Conservation (phyloP, 179 eudicot species). For the Nepenthes alata region DNA sequence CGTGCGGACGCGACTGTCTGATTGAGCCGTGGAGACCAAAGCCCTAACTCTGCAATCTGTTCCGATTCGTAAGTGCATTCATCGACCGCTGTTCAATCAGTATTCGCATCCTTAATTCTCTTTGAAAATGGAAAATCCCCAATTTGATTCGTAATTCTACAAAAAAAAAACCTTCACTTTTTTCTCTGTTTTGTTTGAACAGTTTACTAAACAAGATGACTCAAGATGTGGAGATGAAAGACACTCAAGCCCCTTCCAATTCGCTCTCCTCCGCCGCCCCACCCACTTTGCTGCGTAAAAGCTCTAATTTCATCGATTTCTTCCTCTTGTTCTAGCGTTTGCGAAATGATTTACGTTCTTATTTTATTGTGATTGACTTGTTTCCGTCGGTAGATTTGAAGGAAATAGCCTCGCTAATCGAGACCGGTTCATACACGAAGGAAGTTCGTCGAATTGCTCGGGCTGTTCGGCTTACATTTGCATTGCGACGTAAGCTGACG, state of each 20-base stretch:
- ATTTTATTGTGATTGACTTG: not conserved
- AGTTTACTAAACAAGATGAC: conserved; percentile 24
- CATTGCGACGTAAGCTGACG: conserved; percentile 56
- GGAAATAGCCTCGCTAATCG: conserved; percentile 66
- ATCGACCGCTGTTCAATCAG: too few relatives aligned
- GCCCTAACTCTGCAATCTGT: too few relatives aligned
- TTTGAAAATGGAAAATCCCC: too few relatives aligned
- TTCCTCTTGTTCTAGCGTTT: not conserved
- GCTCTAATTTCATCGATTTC: not conserved
- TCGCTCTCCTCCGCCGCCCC: conserved; percentile 40
- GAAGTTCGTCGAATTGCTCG: conserved; percentile 68
- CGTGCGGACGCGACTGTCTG: too few relatives aligned
- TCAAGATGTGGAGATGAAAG: conserved; percentile 90
- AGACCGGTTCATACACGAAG: conserved; percentile 62
- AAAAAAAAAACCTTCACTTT: too few relatives aligned
- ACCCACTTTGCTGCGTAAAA: conserved; percentile 50
- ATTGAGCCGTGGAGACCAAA: too few relatives aligned
- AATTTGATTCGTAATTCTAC: too few relatives aligned
- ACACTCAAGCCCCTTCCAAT: conserved; percentile 52
- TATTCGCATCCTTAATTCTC: too few relatives aligned
- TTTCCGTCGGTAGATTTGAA: conserved; percentile 36
- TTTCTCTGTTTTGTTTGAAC: not conserved
- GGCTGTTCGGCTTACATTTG: conserved; percentile 64
- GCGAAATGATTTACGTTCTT: conserved; percentile 3
- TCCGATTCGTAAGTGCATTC: too few relatives aligned